A percentile compares a stretch with the other conserved stretches of the same genome.
phyloP scores from a whole-genome alignment of 805 yeast species.

The Pichia membranifaciens region DNA sequence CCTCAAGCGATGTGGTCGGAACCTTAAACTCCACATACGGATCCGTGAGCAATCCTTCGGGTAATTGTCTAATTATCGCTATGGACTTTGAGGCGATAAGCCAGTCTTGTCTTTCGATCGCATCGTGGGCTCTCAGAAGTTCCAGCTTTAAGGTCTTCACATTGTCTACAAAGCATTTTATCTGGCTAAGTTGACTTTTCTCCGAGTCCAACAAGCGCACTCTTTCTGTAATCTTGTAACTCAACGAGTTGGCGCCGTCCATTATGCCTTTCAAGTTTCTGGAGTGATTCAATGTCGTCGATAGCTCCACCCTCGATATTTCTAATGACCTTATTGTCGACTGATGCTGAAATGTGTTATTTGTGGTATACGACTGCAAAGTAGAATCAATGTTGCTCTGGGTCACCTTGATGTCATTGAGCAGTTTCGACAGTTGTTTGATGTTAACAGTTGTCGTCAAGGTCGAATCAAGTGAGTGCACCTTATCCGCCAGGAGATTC shows the following conservation, averaged over 20 bases:
- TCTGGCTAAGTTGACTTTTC: conserved; percentile 53
- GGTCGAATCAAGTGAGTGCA: conserved; percentile 1
- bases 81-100: conserved; percentile 72
- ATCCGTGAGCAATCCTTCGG: conserved; percentile 49
- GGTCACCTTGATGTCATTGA: conserved; percentile 21
- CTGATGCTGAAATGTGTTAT: conserved; percentile 35
- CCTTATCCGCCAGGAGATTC: not conserved
- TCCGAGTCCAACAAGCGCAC: conserved; percentile 69
- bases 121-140: conserved; percentile 58
- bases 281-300: conserved; percentile 53
- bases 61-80: conserved; percentile 44
- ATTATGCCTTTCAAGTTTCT: conserved; percentile 49
- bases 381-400: conserved; percentile 24
- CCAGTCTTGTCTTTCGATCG: conserved; percentile 68
- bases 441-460: conserved; percentile 17
- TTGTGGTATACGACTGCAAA: conserved; percentile 21
- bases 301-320: conserved; percentile 55
- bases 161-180: conserved; percentile 58
- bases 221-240: conserved; percentile 60
- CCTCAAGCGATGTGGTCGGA: conserved; percentile 84
- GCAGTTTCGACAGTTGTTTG: conserved; percentile 21
- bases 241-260: conserved; percentile 56
- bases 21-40: conserved; percentile 73
- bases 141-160: conserved; percentile 62
- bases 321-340: conserved; percentile 43